Evolutionary conservation across 2,329 filamentous ascomycete species (phyloP).

Genomic region (Exophiala lecanii-corni): DNA sequence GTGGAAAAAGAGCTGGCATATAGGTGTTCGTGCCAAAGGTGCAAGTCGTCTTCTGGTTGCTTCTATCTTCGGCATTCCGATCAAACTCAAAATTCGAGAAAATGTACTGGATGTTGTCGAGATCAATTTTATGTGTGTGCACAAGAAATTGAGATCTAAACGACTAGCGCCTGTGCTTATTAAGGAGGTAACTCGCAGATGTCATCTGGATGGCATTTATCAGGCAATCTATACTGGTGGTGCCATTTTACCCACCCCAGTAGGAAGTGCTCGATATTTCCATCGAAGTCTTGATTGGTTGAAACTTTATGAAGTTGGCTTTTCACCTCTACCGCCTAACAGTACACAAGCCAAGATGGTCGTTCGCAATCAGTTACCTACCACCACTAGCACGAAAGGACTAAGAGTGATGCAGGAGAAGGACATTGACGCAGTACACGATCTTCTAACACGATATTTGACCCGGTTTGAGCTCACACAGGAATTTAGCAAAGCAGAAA

Average conservation of each 20-base stretch:
- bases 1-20: slow-evolving; percentile 91
- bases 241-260: slow-evolving; percentile 81
- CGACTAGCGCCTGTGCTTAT: slow-evolving; percentile 90
- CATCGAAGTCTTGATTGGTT: slow-evolving; percentile 93
- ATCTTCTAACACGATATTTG: slow-evolving; percentile 72
- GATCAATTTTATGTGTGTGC: slow-evolving; percentile 96
- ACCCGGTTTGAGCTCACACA: slow-evolving; percentile 79
- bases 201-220: slow-evolving; percentile 80
- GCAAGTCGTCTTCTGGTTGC: slow-evolving; percentile 84
- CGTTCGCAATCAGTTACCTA: slow-evolving; percentile 77
- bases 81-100: slow-evolving; percentile 72
- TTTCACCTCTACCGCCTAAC: slow-evolving; percentile 77
- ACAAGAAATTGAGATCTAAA: slow-evolving; percentile 95
- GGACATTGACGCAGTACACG: slow-evolving; percentile 71
- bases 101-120: slow-evolving; percentile 75
- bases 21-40: slow-evolving; percentile 74
- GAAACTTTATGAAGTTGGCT: slow-evolving; percentile 91
- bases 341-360: slow-evolving; percentile 85
- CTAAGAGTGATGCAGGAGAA: slow-evolving; percentile 73
- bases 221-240: slow-evolving; percentile 96
- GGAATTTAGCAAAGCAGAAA: slow-evolving; percentile 72
- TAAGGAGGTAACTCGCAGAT: slow-evolving; percentile 92
- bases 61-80: slow-evolving; percentile 91
- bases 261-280: slow-evolving; percentile 92
- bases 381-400: slow-evolving; percentile 65